Evolutionary conservation across 2,329 filamentous ascomycete genomes (phyloP).

Genomic region (Fusarium sp.): DNA sequence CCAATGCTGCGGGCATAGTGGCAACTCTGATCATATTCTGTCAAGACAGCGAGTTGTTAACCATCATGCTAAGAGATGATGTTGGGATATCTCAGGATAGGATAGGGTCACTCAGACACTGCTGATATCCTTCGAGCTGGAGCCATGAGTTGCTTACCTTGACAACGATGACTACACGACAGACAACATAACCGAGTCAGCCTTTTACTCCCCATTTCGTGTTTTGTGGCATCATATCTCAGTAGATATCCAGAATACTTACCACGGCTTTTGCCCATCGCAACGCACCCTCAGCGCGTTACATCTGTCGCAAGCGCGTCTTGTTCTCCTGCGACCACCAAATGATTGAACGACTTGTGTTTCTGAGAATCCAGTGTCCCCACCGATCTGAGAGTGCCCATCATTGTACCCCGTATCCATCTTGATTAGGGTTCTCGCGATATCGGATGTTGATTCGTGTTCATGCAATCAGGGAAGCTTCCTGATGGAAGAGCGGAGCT

Average conservation of each 20-base stretch:
- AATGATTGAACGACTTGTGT: neutral
- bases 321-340: neutral
- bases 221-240: neutral
- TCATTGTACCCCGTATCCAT: neutral
- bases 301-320: constrained; percentile 48
- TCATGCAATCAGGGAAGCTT: neutral
- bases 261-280: constrained; percentile 55
- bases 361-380: neutral
- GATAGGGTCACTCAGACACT: neutral
- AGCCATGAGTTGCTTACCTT: neutral
- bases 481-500: neutral
- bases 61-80: neutral
- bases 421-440: neutral
- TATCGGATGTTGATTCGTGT: no score
- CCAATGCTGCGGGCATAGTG: constrained; percentile 53
- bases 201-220: neutral
- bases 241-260: constrained; percentile 44
- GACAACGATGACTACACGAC: neutral
- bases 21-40: constrained; percentile 55
- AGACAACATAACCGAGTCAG: neutral
- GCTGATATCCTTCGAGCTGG: neutral
- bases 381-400: neutral
- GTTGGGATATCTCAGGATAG: neutral
- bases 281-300: constrained; percentile 57
- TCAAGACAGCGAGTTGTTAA: neutral